Evolutionary conservation across 768 basidiomycete species (phyloP).

Genomic region (Agaricus blazei): DNA sequence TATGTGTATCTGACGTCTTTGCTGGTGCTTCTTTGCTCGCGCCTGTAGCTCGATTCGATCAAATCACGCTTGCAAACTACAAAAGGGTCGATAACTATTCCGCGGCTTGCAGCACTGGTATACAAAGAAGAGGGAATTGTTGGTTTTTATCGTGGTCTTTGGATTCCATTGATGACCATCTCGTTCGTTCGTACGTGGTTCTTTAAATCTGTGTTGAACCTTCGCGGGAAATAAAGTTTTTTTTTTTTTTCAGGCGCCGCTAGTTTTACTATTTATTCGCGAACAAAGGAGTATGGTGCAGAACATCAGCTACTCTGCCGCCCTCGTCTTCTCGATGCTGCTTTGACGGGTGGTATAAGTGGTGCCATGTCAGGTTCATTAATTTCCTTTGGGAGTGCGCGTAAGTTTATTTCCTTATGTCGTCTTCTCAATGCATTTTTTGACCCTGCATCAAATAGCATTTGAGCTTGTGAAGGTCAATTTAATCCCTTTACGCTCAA

Average conservation of each 20-base stretch:
- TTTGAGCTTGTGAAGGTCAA: constrained; percentile 93
- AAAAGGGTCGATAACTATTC: constrained; percentile 68
- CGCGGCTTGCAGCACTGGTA: constrained; percentile 63
- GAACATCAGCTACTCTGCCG: constrained; percentile 53
- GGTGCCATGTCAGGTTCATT: constrained; percentile 87
- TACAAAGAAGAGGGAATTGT: constrained; percentile 82
- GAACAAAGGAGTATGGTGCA: constrained; percentile 72
- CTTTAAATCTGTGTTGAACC: neutral
- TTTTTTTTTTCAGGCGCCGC: constrained; percentile 57
- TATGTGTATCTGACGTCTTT: neutral
- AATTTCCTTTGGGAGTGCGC: constrained; percentile 86
- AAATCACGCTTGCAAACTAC: constrained; percentile 91
- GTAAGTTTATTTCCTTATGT: constrained; percentile 42
- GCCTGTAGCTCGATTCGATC: constrained; percentile 77
- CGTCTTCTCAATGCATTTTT: neutral
- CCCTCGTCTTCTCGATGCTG: constrained; percentile 61
- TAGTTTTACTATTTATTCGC: constrained; percentile 87
- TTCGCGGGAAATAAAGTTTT: no score
- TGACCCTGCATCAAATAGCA: constrained; percentile 32
- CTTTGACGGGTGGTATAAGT: constrained; percentile 73
- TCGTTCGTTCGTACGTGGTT: constrained; percentile 87
- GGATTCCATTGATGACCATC: constrained; percentile 93
- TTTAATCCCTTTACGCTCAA: neutral
- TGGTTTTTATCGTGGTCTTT: constrained; percentile 88
- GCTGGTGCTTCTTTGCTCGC: neutral